Evolutionary conservation across 2,329 filamentous ascomycete species (phyloP).

Genomic region (Didymella keratinophila): DNA sequence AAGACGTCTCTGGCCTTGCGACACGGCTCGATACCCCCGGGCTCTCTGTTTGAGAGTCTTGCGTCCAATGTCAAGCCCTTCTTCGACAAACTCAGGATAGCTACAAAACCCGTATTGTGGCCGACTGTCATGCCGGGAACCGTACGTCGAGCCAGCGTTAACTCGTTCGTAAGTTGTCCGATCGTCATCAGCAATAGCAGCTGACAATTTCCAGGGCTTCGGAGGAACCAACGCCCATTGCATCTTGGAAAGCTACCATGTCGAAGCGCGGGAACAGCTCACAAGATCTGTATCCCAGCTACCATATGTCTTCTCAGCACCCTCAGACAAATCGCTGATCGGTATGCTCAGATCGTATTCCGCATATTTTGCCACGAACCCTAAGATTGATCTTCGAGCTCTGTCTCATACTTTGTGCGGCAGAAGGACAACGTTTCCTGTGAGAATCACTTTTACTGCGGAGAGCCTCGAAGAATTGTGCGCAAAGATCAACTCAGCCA

Average conservation of each 20-base stretch:
- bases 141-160: conserved; percentile 28
- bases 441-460: neutral
- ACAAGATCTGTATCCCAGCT: neutral
- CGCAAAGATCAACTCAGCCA: neutral
- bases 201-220: conserved; percentile 20
- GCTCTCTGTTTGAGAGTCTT: conserved; percentile 42
- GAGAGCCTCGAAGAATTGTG: neutral
- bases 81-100: conserved; percentile 23
- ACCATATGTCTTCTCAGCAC: conserved; percentile 20
- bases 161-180: conserved; percentile 18
- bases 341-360: neutral
- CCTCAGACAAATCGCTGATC: conserved; percentile 1
- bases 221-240: conserved; percentile 38
- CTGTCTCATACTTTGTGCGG: conserved; percentile 5
- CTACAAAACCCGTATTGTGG: conserved; percentile 20
- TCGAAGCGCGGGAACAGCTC: neutral
- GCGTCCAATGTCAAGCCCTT: conserved; percentile 41
- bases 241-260: conserved; percentile 27
- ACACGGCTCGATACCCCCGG: conserved; percentile 40
- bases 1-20: conserved; percentile 46
- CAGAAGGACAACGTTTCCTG: conserved; percentile 3
- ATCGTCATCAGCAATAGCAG: neutral
- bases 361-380: neutral
- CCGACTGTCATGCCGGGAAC: conserved; percentile 12
- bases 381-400: neutral